Evolutionary conservation across 208 protist genomes (phyloP).

Genomic region (Leishmania amazonensis): DNA sequence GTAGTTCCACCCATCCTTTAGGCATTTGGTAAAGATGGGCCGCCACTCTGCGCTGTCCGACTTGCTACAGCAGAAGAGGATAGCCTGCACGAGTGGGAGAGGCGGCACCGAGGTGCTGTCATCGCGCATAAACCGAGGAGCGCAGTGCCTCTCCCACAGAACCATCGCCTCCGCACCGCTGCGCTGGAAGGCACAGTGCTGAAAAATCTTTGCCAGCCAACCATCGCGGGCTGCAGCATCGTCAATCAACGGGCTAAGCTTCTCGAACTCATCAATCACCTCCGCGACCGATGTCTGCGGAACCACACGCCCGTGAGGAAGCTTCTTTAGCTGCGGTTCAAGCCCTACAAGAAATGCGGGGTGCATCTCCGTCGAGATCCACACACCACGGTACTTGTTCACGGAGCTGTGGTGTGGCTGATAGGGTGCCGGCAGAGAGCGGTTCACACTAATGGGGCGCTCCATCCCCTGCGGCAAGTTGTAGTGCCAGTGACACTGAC

Average conservation of each 20-base stretch:
- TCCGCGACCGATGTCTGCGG: slow-evolving; percentile 76
- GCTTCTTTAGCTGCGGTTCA: slow-evolving; percentile 81
- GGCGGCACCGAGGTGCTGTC: slow-evolving; percentile 45
- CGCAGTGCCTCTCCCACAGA: slow-evolving; percentile 73
- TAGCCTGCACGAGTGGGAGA: slow-evolving; percentile 72
- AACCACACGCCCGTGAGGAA: slow-evolving; percentile 76
- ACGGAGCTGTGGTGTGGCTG: slow-evolving; percentile 62
- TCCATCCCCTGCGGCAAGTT: slow-evolving; percentile 90
- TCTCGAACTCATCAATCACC: slow-evolving; percentile 78
- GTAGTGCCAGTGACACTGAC: slow-evolving; percentile 91
- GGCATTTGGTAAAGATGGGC: slow-evolving; percentile 73
- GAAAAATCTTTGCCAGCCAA: slow-evolving; percentile 87
- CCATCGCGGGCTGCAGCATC: slow-evolving; percentile 66
- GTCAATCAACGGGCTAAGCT: slow-evolving; percentile 64
- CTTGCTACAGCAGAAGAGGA: slow-evolving; percentile 85
- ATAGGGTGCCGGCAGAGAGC: slow-evolving; percentile 68
- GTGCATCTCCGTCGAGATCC: slow-evolving; percentile 84
- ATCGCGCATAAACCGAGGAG: slow-evolving; percentile 61
- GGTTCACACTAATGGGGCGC: slow-evolving; percentile 79
- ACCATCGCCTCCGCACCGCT: slow-evolving; percentile 62
- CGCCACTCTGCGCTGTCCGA: slow-evolving; percentile 67
- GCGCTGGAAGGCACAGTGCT: slow-evolving; percentile 85
- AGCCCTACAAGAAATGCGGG: slow-evolving; percentile 76
- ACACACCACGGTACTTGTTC: slow-evolving; percentile 87
- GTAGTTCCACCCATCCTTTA: slow-evolving; percentile 86